Base-by-base conservation (phyloP, 2,329 filamentous ascomycete species). In the Phoma sp. region DNA sequence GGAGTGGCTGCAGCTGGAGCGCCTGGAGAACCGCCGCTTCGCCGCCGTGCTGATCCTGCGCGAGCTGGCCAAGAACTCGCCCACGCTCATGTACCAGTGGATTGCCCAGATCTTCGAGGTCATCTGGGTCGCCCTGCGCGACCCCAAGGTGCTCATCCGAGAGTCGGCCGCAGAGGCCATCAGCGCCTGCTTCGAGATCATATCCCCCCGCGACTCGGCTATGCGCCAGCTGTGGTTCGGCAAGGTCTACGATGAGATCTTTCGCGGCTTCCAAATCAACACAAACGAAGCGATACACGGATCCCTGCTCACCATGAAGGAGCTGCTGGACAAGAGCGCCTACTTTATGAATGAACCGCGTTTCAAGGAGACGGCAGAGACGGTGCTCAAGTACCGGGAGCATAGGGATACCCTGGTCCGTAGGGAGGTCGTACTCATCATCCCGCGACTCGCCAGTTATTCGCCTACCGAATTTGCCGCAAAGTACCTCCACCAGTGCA, bases 291-390 rank as follows among this genome's bases (percentile, higher is more conserved):
- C 88, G 56, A 89, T 96, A 37, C 96, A 99, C 72, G 95, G 92
- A n/a, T 97, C 94, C 2, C 83, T 99, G 36, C 83, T 99, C 19
- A 92, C 96, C 1, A 84, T 98, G 68, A 96, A 94, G 74, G 94
- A 98, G 77, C 84, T 99, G 43, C 85, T 99, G 17, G 86, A 95
- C 60, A 94, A 96, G 73, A 95, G 95, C 48, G 93, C 92, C 66
- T 99, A 99, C 94, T 99, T 96, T 76, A 98, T 99, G 95, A 92
- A 96, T 69, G 91, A 93, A 35, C 87, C 93, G 36, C 77, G 78
- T 71, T 99, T 98, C 75, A 86, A 89, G 55, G 91, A 96, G 65
- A 89, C 92, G 10, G 98, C 94, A 73, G 95, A 99, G 60, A 93
- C 95, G 60, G 91, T 97, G 32, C 88, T 94, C 62, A 89, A 90